These are phyloP conservation scores for Eimeria praecox DNA, from an alignment of 169 alveolate species.

Conservation along the genomic window DNA sequence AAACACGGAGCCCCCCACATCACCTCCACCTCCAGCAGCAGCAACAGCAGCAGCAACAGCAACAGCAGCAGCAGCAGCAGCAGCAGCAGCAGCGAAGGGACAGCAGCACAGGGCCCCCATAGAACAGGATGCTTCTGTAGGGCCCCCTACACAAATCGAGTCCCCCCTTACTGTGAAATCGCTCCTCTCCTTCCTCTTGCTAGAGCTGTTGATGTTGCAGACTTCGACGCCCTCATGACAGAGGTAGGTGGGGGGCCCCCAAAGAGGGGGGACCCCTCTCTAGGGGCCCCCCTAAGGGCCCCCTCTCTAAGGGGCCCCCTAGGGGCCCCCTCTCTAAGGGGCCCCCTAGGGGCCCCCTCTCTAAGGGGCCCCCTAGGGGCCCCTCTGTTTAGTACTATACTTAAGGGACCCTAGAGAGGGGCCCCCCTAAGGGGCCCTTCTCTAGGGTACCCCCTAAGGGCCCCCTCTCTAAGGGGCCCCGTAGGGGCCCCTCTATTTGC, in stretches of 20 bases:
- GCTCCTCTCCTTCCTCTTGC: slow-evolving; percentile 79
- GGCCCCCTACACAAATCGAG: slow-evolving; percentile 26
- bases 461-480: neutral
- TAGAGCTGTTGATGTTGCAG: slow-evolving; percentile 38
- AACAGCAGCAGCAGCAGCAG: neutral
- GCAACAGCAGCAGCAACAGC: neutral
- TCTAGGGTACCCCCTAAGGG: neutral
- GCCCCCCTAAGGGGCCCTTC: neutral
- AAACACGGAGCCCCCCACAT: too few relatives aligned
- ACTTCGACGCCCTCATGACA: slow-evolving; percentile 71
- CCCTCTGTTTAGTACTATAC: too few relatives aligned
- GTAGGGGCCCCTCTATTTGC: neutral
- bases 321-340: neutral
- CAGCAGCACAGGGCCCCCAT: neutral
- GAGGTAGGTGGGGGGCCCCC: slow-evolving; percentile 4
- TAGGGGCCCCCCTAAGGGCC: neutral
- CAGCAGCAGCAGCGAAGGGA: neutral
- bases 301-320: neutral
- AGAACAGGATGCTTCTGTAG: slow-evolving; percentile 25
- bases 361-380: too few relatives aligned
- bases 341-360: slow-evolving; percentile 6
- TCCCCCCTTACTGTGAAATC: slow-evolving; percentile 81
- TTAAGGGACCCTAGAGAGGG: neutral
- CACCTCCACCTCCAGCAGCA: too few relatives aligned
- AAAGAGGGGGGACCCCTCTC: neutral